Evolutionary conservation across 257 asterid species (phyloP).

Genomic region (Nemophila menziesii): DNA sequence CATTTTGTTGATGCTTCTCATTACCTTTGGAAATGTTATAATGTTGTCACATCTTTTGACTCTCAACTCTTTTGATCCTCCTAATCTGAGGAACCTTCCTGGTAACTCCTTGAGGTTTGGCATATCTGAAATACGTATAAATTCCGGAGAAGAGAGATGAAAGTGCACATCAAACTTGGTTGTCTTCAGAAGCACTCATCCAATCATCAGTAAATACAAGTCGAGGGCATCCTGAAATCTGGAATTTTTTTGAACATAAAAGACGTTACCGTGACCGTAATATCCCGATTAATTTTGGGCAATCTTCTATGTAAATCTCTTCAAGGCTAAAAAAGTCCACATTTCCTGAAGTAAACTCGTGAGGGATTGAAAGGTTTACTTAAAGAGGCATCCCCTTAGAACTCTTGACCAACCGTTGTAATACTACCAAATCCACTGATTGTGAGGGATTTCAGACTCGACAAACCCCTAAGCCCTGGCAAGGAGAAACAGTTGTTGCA

Average conservation of each 20-base stretch:
- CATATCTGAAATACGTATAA: too few relatives aligned
- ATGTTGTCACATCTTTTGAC: too few relatives aligned
- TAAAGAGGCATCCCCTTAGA: conserved; percentile 25
- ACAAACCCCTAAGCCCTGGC: conserved; percentile 32
- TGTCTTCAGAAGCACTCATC: conserved; percentile 2
- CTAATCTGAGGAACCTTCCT: too few relatives aligned
- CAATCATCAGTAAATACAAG: conserved; percentile 20
- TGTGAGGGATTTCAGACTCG: conserved; percentile 23
- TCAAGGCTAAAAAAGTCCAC: conserved; percentile 20
- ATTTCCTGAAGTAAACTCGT: conserved; percentile 18
- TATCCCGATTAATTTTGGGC: conserved; percentile 29
- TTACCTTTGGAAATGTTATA: too few relatives aligned
- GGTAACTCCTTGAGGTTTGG: too few relatives aligned
- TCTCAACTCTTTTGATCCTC: too few relatives aligned
- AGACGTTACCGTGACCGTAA: conserved; percentile 19
- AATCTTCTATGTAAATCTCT: conserved; percentile 28
- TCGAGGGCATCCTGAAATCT: conserved; percentile 22
- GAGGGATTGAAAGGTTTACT: conserved; percentile 24
- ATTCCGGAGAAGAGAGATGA: too few relatives aligned
- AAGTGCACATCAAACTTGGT: too few relatives aligned
- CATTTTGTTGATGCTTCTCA: too few relatives aligned
- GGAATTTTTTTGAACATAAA: conserved; percentile 24
- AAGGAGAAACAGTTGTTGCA: conserved; percentile 27
- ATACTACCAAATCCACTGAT: conserved; percentile 25
- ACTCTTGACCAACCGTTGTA: conserved; percentile 27